Evolutionary conservation across 2,329 filamentous ascomycete species (phyloP), one percentile per base, ranked within the genome.

Genomic region (Fusarium sp.): DNA sequence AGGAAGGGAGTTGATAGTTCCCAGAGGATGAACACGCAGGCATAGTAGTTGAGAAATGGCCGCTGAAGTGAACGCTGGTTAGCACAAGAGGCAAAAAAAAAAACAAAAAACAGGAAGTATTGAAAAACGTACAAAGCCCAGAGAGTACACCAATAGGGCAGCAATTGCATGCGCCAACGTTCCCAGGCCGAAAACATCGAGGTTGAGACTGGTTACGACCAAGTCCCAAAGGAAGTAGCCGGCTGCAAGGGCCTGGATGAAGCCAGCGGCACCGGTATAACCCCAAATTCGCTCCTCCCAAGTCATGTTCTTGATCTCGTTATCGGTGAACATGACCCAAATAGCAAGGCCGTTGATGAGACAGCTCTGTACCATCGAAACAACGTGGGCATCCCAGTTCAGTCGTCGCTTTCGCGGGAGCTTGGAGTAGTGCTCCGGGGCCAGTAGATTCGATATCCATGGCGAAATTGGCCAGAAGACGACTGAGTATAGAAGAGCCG

Each of bases 191-290:
- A 96, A 96, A 34, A 93, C 86, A 64, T 88, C 83, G 23, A 94
- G 75, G 75, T 93, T 86, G 75, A 85, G 81, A 63, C 88, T 79
- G 42, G 91, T 93, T 67, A 93, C 85, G 69, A 89, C 81, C 55
- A 96, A 79, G 76, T 96, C 93, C 91, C 92, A 96, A 55, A 95
- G 79, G 76, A 96, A 96, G 78, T 96, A 96, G 9, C 93, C 93
- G 20, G 89, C 85, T 1, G 91, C 92, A 72, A 94, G 85, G 9
- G 89, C 90, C 79, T 93, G 91, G 58, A 94, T 86, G 83, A 95
- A 85, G 44, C 90, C 92, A 31, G 84, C 83, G 14, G 85, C 86
- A 29, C 91, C 90, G 7, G 89, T 91, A 76, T 96, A 96, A 29
- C 91, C 92, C 87, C 90, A 94, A 23, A 96, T 83, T 29, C 90